Percentiles rank a stretch among this genome's conserved stretches.
Evolutionary conservation across 2,329 filamentous ascomycete genomes (phyloP).

Genomic region (Fusarium acutatum): DNA sequence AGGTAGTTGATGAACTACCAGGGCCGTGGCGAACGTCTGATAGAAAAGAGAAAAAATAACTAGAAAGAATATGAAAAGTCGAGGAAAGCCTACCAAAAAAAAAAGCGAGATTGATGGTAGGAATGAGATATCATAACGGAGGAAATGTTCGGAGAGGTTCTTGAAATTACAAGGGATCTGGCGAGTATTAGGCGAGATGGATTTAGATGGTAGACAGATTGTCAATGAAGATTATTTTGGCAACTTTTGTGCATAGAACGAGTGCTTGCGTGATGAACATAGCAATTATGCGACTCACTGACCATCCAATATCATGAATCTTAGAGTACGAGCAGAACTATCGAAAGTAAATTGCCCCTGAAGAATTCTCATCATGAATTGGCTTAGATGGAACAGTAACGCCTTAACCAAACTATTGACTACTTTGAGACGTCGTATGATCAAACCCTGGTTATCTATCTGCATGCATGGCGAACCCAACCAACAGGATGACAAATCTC

Average conservation of each 20-base stretch:
- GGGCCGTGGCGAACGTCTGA: neutral
- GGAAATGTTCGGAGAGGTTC: neutral
- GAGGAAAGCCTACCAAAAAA: neutral
- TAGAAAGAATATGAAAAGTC: neutral
- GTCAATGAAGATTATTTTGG: neutral
- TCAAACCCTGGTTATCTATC: neutral
- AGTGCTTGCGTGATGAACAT: neutral
- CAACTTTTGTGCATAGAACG: too few relatives aligned
- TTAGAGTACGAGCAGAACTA: neutral
- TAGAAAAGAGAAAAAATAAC: neutral
- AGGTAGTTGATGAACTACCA: neutral
- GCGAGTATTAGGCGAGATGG: neutral
- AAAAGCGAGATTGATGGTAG: rapidly evolving
- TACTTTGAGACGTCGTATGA: neutral
- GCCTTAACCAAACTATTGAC: neutral
- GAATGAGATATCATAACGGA: too few relatives aligned
- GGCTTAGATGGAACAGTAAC: too few relatives aligned
- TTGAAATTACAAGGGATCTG: neutral
- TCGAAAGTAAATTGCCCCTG: rapidly evolving
- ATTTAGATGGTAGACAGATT: neutral
- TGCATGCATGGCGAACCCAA: neutral
- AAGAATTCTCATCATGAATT: neutral
- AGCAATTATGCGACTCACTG: too few relatives aligned
- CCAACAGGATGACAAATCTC: conserved; percentile 6
- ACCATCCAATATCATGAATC: rapidly evolving